Percentiles rank a stretch among this genome's conserved stretches.
Conservation (phyloP, 805 yeast genomes). For the Starmera dryadoides region DNA sequence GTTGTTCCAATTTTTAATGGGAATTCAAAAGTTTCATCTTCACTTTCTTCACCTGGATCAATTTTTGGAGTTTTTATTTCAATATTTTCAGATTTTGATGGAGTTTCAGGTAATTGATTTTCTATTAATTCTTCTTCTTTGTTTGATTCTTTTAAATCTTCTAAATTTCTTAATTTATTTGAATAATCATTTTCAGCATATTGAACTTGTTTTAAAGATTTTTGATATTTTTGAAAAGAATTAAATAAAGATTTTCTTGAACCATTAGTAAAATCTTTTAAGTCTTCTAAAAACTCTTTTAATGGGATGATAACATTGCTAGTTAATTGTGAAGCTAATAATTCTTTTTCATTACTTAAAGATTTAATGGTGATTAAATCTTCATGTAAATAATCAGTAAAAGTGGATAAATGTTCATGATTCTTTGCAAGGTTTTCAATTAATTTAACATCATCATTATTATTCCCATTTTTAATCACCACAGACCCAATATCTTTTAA, state of each 20-base stretch:
- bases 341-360: slow-evolving; percentile 1
- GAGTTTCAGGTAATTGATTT: not conserved
- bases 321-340: slow-evolving; percentile 5
- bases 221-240: slow-evolving; percentile 8
- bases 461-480: slow-evolving; percentile 1
- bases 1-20: slow-evolving; percentile 16
- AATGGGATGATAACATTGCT: slow-evolving; percentile 10
- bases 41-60: slow-evolving; percentile 7
- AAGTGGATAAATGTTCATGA: not conserved
- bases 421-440: not conserved
- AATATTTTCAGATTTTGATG: too few species aligned
- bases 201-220: slow-evolving; percentile 3
- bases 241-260: slow-evolving; percentile 5
- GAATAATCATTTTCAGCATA: slow-evolving; percentile 8
- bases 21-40: slow-evolving; percentile 15
- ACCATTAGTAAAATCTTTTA: slow-evolving; percentile 6
- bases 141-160: slow-evolving; percentile 5
- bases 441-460: not conserved
- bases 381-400: not conserved
- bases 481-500: slow-evolving; percentile 8
- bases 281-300: slow-evolving; percentile 17
- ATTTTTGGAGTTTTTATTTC: not conserved
- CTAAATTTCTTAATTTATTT: slow-evolving; percentile 9
- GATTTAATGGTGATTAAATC: not conserved
- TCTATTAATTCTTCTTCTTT: not conserved